phyloP scores from a whole-genome alignment of 805 yeast genomes.

The Komagataella pseudopastoris region DNA sequence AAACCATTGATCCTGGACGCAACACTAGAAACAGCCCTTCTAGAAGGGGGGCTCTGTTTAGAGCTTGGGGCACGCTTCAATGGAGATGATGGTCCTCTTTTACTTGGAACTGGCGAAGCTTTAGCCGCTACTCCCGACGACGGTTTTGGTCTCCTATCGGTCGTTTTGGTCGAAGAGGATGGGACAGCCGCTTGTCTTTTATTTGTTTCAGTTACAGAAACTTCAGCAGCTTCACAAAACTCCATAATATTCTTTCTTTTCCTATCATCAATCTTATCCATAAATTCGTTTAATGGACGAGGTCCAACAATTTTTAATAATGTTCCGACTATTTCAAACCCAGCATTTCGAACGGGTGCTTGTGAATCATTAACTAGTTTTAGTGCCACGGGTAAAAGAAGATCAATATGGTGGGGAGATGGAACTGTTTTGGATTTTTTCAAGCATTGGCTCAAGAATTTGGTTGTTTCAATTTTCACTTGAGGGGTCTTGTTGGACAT shows the following conservation, averaged over 20 bases:
- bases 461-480: slow-evolving; percentile 57
- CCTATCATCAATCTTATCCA: slow-evolving; percentile 68
- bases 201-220: slow-evolving; percentile 19
- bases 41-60: slow-evolving; percentile 4
- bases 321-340: slow-evolving; percentile 69
- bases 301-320: slow-evolving; percentile 76
- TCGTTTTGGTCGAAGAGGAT: slow-evolving; percentile 1
- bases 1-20: neutral
- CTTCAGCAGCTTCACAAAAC: slow-evolving; percentile 39
- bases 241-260: slow-evolving; percentile 49
- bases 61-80: slow-evolving; percentile 23
- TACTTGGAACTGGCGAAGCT: slow-evolving; percentile 34
- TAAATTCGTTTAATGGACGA: slow-evolving; percentile 40
- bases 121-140: neutral
- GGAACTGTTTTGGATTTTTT: slow-evolving; percentile 36
- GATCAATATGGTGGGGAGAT: slow-evolving; percentile 35
- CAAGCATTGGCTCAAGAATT: slow-evolving; percentile 51
- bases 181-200: slow-evolving; percentile 5
- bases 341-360: slow-evolving; percentile 69
- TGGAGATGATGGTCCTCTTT: slow-evolving; percentile 63
- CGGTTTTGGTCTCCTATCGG: neutral
- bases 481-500: slow-evolving; percentile 77
- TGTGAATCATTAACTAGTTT: slow-evolving; percentile 72
- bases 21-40: neutral
- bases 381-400: slow-evolving; percentile 37